Evolutionary conservation across 495 filamentous ascomycete genomes (phyloP), one percentile per base, ranked within the genome.

Genomic region (Penicillium egyptiacum): DNA sequence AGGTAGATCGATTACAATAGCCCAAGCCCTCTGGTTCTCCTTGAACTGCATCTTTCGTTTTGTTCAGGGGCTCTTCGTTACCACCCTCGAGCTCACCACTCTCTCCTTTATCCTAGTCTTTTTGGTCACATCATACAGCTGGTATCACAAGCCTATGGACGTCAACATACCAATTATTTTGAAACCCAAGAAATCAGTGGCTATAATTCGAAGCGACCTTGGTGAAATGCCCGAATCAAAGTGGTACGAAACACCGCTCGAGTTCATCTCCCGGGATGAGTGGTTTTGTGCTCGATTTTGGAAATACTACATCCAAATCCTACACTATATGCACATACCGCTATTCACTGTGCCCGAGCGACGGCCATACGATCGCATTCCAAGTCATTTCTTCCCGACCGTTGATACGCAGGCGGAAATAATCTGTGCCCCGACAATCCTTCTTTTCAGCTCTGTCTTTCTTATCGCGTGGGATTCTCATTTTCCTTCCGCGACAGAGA

Each of bases 131-230:
- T 78, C 74, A 17, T 58, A 58, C 6, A 60, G 75, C 45, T 81
- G 78, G 78, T 68, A 66, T 57, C 17, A 70, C 23, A 80, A 81
- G 43, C 76, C 78, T 2, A 55, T 65, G 16, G 65, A 76, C 33
- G 51, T 76, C 8, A 44, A 59, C 16, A 55, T 65, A 41, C 63
- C 69, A 3, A 67, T 70, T 2, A 56, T 45, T 4, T 28, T 65
- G 1, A 16, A 41, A 5, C 9, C 22, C 0, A 50, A 41, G 2
- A 47, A 2, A 2, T 19, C 59, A 9, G 17, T 62, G 1, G 41
- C 20, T 14, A 16, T 1, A 14, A 53, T 62, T 17, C 55, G 51
- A 5, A 9, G 6, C 7, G 44, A 55, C 2, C 31, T 10, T 7
- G 5, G 26, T 45, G 47, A 16, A 51, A 0, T 0, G 1, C 11